Evolutionary conservation across 345 rosid species (phyloP).

Genomic region (Cardiospermum halicacabum): DNA sequence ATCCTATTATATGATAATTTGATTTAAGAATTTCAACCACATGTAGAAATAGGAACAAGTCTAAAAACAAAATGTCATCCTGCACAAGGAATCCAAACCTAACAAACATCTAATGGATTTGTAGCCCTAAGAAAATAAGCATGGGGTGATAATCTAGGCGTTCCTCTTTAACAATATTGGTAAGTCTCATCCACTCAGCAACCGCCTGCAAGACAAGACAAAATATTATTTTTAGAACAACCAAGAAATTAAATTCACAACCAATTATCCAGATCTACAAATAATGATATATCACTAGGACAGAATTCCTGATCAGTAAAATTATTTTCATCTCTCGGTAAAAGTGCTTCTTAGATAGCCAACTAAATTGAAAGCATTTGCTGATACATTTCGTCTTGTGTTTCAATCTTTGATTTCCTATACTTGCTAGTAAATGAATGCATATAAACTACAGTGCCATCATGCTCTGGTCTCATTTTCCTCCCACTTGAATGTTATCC

Average conservation of each 20-base stretch:
- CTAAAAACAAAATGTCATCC: conserved; percentile 10
- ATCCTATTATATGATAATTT: conserved; percentile 49
- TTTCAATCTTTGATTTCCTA: conserved; percentile 92
- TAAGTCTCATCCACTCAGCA: conserved; percentile 96
- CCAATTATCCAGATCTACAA: conserved; percentile 45
- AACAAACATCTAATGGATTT: conserved; percentile 98
- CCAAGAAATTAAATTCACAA: conserved; percentile 8
- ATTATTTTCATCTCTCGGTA: conserved; percentile 73
- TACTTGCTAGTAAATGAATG: conserved; percentile 91
- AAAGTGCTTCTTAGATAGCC: conserved; percentile 96
- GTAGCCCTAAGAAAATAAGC: conserved; percentile 89
- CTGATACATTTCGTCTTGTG: conserved; percentile 90
- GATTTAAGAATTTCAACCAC: conserved; percentile 6
- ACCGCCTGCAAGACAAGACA: conserved; percentile 58
- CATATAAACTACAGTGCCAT: conserved; percentile 50
- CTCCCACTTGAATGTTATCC: conserved; percentile 98
- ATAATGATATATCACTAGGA: conserved; percentile 87
- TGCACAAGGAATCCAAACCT: conserved; percentile 48
- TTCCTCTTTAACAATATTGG: conserved; percentile 65
- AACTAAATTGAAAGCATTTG: conserved; percentile 94
- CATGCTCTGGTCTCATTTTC: conserved; percentile 84
- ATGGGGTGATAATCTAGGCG: conserved; percentile 54
- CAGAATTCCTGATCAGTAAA: conserved; percentile 99
- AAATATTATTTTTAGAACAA: conserved; percentile 23
- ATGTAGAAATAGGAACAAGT: conserved; percentile 15